Evolutionary conservation across 208 protist species (phyloP).

Genomic region (Novymonas esmeraldas): DNA sequence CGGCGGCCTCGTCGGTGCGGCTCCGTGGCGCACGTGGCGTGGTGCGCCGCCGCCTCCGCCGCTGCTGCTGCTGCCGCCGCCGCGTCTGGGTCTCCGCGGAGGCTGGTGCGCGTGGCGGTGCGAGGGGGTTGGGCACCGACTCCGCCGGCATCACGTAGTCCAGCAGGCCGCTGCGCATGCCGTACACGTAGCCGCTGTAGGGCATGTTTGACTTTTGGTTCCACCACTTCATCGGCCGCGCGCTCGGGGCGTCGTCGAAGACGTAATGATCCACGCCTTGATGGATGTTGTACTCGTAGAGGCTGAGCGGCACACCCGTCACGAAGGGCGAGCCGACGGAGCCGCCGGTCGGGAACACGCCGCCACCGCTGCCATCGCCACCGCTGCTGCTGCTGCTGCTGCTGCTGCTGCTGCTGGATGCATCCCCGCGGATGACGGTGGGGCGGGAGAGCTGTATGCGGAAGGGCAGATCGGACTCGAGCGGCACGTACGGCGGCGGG

Average conservation of each 20-base stretch:
- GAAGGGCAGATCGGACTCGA: conserved; percentile 86
- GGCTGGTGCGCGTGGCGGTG: conserved; percentile 19
- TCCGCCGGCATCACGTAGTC: conserved; percentile 61
- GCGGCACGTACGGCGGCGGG: conserved; percentile 81
- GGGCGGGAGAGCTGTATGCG: conserved; percentile 79
- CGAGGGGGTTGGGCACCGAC: conserved; percentile 63
- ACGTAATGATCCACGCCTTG: conserved; percentile 88
- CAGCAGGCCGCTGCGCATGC: conserved; percentile 70
- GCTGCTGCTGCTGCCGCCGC: neutral
- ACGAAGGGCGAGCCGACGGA: conserved; percentile 83
- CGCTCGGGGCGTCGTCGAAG: conserved; percentile 83
- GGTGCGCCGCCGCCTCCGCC: conserved; percentile 5
- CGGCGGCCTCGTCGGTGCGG: neutral
- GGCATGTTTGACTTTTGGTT: conserved; percentile 89
- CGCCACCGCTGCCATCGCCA: neutral
- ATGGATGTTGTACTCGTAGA: conserved; percentile 82
- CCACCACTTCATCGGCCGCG: conserved; percentile 89
- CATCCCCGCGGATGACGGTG: conserved; percentile 44
- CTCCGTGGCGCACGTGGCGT: neutral
- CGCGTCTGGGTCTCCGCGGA: neutral
- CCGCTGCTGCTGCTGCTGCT: neutral
- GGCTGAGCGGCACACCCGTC: conserved; percentile 53
- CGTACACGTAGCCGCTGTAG: conserved; percentile 87
- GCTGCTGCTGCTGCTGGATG: neutral
- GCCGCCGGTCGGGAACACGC: conserved; percentile 60